A percentile compares a stretch with the other conserved stretches of the same genome.
phyloP scores from a whole-genome alignment of 2,329 filamentous ascomycete species.

The Tolypocladium amazonense region DNA sequence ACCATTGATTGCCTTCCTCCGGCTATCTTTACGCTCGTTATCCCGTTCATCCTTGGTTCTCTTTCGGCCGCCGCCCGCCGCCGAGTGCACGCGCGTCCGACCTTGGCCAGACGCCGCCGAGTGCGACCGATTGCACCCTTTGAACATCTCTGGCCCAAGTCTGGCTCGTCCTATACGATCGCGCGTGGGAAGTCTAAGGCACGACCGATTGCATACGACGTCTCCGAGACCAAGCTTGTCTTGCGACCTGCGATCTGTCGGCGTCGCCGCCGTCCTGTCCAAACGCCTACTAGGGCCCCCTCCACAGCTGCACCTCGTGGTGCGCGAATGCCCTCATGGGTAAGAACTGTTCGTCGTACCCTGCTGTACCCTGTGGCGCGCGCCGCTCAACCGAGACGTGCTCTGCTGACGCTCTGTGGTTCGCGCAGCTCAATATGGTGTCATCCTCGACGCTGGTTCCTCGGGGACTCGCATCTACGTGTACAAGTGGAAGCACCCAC shows the following conservation, averaged over 20 bases:
- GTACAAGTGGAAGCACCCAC: constrained; percentile 82
- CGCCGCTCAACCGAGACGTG: not conserved
- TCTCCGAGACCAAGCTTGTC: not conserved
- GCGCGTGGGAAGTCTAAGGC: not conserved
- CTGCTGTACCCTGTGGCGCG: not conserved
- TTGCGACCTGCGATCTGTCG: not conserved
- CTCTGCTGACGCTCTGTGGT: not conserved
- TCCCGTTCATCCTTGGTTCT: not conserved
- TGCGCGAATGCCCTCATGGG: constrained; percentile 11
- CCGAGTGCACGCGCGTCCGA: not conserved
- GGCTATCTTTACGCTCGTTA: not conserved
- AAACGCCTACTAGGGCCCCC: not conserved
- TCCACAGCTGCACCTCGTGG: not conserved
- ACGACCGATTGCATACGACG: not conserved
- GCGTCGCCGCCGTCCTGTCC: not conserved
- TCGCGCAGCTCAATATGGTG: constrained; percentile 61
- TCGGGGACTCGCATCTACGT: constrained; percentile 93
- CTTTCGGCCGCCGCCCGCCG: not conserved
- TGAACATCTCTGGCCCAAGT: not conserved
- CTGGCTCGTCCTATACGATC: not conserved
- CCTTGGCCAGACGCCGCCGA: not conserved
- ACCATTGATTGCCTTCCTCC: not conserved
- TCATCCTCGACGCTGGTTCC: constrained; percentile 94
- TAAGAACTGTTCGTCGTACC: constrained; percentile 15
- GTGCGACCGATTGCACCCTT: not conserved